These are phyloP conservation scores for Parsonsia alboflavescens DNA, from an alignment of 257 asterid species.

Conservation along the genomic window DNA sequence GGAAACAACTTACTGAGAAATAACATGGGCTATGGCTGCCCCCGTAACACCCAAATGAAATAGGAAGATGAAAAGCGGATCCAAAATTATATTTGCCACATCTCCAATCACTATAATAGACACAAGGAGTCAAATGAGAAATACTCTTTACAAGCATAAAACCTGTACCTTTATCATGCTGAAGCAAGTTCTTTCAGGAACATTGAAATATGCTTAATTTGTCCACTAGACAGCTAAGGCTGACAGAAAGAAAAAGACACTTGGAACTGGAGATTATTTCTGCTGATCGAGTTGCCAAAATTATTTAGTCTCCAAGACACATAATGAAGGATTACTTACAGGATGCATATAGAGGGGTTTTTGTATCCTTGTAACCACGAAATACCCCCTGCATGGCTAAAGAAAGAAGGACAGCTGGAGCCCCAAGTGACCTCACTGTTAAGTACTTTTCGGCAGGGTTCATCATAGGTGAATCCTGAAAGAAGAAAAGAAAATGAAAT, in stretches of 20 bases:
- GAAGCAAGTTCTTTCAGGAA: neutral
- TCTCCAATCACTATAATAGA: conserved; percentile 42
- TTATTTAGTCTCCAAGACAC: neutral
- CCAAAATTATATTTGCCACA: conserved; percentile 37
- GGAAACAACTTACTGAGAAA: conserved; percentile 39
- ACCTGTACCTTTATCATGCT: neutral
- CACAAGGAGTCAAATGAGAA: neutral
- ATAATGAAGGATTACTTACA: conserved; percentile 20
- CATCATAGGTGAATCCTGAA: conserved; percentile 48
- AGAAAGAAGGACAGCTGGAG: conserved; percentile 58
- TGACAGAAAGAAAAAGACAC: neutral
- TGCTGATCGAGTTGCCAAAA: neutral
- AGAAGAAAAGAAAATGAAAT: neutral
- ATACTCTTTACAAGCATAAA: neutral
- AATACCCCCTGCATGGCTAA: conserved; percentile 55
- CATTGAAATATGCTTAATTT: neutral
- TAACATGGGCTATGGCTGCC: conserved; percentile 52
- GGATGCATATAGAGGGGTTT: conserved; percentile 44
- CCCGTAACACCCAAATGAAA: conserved; percentile 44
- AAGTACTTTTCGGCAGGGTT: conserved; percentile 38
- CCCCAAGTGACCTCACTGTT: conserved; percentile 47
- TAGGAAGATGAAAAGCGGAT: conserved; percentile 41
- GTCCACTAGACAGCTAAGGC: neutral
- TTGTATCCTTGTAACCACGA: conserved; percentile 52
- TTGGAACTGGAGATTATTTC: neutral